These are phyloP conservation scores for Salix viminalis DNA, from an alignment of 345 rosid genomes.

Conservation along the genomic window DNA sequence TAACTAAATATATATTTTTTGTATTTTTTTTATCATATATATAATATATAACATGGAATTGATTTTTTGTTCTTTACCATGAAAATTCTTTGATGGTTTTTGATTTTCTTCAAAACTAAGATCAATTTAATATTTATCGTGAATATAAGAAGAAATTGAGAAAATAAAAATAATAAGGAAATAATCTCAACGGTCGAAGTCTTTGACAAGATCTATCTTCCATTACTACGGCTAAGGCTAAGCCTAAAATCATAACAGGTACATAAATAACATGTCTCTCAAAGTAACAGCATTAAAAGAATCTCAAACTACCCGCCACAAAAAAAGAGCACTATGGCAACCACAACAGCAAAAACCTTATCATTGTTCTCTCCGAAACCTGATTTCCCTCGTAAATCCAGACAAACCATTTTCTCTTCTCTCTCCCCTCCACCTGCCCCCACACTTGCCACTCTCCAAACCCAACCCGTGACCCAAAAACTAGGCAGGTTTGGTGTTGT, in stretches of 20 bases:
- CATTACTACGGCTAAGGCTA: too few relatives aligned
- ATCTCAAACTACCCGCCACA: neutral
- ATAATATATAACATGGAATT: too few relatives aligned
- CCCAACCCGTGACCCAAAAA: constrained; percentile 1
- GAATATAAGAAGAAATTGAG: too few relatives aligned
- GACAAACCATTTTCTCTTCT: constrained; percentile 7
- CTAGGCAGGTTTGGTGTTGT: constrained; percentile 3
- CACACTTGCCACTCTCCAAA: neutral
- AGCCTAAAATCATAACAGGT: too few relatives aligned
- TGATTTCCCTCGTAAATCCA: constrained; percentile 14
- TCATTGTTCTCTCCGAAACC: constrained; percentile 25
- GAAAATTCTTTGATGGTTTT: too few relatives aligned
- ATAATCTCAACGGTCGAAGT: neutral
- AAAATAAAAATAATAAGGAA: too few relatives aligned
- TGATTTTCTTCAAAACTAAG: too few relatives aligned
- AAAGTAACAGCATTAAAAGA: neutral
- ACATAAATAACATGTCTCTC: neutral
- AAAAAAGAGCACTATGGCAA: constrained; percentile 40
- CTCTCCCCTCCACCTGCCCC: constrained; percentile 5
- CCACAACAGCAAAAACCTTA: constrained; percentile 22
- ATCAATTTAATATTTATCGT: too few relatives aligned
- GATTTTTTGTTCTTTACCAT: too few relatives aligned
- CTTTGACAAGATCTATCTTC: too few relatives aligned
- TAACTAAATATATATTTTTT: too few relatives aligned
- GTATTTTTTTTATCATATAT: too few relatives aligned